Evolutionary conservation across 768 basidiomycete species (phyloP), one percentile per base, ranked within the genome.

Genomic region (Amanita exitialis): DNA sequence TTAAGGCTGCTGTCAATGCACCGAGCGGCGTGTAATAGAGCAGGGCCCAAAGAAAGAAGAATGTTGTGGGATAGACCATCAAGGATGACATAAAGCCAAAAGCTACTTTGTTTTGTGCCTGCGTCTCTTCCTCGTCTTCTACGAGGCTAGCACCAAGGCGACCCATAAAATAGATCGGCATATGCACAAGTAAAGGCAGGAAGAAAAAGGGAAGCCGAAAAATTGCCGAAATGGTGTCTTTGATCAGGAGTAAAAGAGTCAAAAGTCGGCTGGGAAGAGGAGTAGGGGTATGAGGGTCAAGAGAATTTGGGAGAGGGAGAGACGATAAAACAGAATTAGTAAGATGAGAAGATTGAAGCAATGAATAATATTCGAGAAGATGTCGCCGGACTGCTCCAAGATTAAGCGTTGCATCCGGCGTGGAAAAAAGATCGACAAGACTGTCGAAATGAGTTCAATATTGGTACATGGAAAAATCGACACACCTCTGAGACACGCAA

Each of bases 31-130:
- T 86, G 56, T 85, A 86, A 72, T 79, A 79, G 52, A 96, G 74
- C 37, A 92, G 62, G 12, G 85, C 81, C 92, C 93, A 99, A 6
- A 95, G 66, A 54, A 80, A 76, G 61, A 90, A 80, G 71, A 97
- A 97, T 30, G 83, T 67, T n/a, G 81, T 63, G 18, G 90, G 83
- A 69, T 97, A 96, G 38, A 87, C 82, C 56, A 81, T 61, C 49
- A 90, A 60, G 52, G 86, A 66, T 35, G 86, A 78, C 48, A 96
- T 65, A 32, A 95, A 59, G 1, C 92, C 92, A 58, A 95, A 84
- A 10, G 88, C 83, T 41, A 96, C 80, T 73, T 99, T 99, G 73
- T 91, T 98, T 74, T 98, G 94, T 39, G 95, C 96, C 65, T 90
- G 86, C 9, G 90, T 86, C 64, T 97, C 95, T 65, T 97, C 86